Evolutionary conservation across 208 protist species (phyloP), one percentile per base, ranked within the genome.

Genomic region (Vickermania ingenoplastis): DNA sequence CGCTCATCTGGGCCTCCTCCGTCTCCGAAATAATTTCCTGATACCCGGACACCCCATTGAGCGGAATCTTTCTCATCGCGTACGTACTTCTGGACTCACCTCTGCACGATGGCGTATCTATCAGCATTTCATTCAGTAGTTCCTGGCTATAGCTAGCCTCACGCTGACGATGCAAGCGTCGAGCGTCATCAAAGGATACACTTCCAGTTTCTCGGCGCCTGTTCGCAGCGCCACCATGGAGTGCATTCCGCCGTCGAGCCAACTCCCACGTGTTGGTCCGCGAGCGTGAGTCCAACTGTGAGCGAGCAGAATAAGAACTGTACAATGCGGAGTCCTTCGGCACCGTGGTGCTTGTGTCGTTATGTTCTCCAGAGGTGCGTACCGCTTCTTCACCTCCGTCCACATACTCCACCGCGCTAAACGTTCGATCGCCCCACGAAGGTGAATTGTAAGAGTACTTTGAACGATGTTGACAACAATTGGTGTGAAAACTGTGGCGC

Each of bases 41-140:
- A 59, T 92, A 95, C 27, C 85, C 85, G 1, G 79, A 71, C 21
- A 95, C 75, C 0, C 88, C 88, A 31, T 70, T 61, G 4, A 95
- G 69, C 36, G 81, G 85, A 62, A 95, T 49, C 53, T 92, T 92
- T 1, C 88, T 81, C 68, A 92, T 41, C 2, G 71, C 85, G 55
- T 95, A 95, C 22, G 77, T 85, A 57, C 81, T 90, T 27, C 84
- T 75, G n/a, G 85, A 78, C 30, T 87, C 75, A 3, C 81, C 79
- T 31, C 91, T 69, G 85, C 48, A 87, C 77, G 56, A 62, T 53
- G 49, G 78, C 76, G 0, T 81, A 82, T 53, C 68, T 75, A 3
- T 92, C 59, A 51, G 87, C 69, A 63, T 89, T 79, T 0, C 76
- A 77, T 31, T 87, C 85, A 41, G 89, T 61, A 22, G 59, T 30